phyloP scores from a whole-genome alignment of 345 rosid species.

The Sapria himalayana region DNA sequence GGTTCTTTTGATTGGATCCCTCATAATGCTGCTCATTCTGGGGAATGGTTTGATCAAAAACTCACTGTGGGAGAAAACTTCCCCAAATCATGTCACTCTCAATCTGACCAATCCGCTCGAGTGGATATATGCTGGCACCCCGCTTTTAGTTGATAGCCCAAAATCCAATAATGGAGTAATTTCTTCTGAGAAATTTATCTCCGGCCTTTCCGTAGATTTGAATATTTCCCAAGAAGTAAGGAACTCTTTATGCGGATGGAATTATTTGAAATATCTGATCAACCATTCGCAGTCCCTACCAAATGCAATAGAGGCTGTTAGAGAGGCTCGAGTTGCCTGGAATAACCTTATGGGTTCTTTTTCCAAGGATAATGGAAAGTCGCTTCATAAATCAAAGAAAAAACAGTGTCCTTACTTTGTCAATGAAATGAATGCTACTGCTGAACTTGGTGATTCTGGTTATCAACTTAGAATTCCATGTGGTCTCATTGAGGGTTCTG shows the following conservation, averaged over 20 bases:
- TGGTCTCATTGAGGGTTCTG: conserved; percentile 89
- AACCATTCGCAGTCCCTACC: conserved; percentile 42
- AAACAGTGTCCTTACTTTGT: conserved; percentile 83
- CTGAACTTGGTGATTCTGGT: conserved; percentile 23
- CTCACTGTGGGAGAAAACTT: conserved; percentile 35
- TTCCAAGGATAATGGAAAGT: conserved; percentile 48
- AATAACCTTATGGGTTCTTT: conserved; percentile 46
- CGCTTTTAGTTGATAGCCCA: conserved; percentile 34
- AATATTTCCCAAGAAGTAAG: conserved; percentile 48
- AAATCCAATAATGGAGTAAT: conserved; percentile 38
- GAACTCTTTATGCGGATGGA: conserved; percentile 58
- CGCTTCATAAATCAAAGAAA: conserved; percentile 23
- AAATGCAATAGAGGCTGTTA: conserved; percentile 70
- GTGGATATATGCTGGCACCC: conserved; percentile 38
- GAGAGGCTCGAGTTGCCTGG: conserved; percentile 87
- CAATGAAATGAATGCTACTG: conserved; percentile 57
- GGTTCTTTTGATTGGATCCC: conserved; percentile 42
- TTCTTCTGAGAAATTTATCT: conserved; percentile 29
- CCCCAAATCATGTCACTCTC: conserved; percentile 18
- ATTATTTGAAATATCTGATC: conserved; percentile 34
- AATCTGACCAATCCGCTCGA: conserved; percentile 60
- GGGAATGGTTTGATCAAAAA: conserved; percentile 44
- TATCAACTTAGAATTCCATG: conserved; percentile 55
- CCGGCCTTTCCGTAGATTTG: conserved; percentile 30
- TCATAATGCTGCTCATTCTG: conserved; percentile 54